Base-by-base conservation (phyloP, 352 stramenopile genomes). In the Pythium rhizo-oryzae region DNA sequence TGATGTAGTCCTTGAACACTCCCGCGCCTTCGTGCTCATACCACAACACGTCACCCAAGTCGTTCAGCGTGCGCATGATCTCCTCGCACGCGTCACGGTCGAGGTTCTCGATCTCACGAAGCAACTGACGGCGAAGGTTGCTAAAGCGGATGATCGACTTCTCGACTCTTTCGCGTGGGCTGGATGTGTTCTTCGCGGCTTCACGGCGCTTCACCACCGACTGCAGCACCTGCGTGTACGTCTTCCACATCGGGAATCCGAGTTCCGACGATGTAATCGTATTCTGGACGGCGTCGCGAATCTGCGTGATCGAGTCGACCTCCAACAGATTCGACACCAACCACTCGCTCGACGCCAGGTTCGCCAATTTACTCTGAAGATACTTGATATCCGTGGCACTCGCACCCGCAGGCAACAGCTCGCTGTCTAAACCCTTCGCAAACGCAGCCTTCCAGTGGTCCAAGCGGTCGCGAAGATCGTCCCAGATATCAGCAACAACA, bases 21-120 rank as follows among this genome's bases (percentile, higher is more conserved):
- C 64, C 64, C 6, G 44, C 64, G 23, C 33, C 57, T 15, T 49
- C 35, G 23, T 62, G 55, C 44, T 72, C 59, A 46, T 63, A 72
- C 66, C 66, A 72, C 0, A 72, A 37, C 12, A 72, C 23, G 35
- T 72, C 66, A 13, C 66, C 66, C 1, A 72, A 25, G 55, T 72
- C 59, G 35, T 68, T 43, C n/a, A 72, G 37, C 43, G 59, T 57
- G n/a, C 62, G 66, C 4, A 72, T 46, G 24, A 68, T 68, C 28
- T 51, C 23, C 49, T 65, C 64, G 18, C 51, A 56, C 21, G 30
- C 55, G 21, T 69, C 53, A 15, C 23, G n/a, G 1, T 59, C 53
- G 0, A 60, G n/a, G 7, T 23, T 35, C 21, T 72, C 66, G 46
- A 67, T 30, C 52, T 63, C 59, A 8, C n/a, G 16, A 13, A 61